Evolutionary conservation across 495 filamentous ascomycete species (phyloP).

Genomic region (Neurospora sp.): DNA sequence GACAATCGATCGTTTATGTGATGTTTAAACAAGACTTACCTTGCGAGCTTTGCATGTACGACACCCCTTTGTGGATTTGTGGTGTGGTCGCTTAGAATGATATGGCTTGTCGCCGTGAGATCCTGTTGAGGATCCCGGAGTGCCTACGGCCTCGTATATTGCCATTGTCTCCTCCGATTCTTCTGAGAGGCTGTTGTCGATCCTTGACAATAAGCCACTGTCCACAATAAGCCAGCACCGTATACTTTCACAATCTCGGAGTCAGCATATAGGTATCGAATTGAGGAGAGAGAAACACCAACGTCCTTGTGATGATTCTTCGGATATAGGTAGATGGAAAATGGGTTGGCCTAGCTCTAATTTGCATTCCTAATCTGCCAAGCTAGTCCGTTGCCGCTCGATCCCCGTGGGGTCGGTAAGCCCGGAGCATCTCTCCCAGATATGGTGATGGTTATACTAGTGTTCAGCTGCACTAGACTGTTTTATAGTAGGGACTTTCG

Average conservation of each 20-base stretch:
- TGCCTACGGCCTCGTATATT: background rate
- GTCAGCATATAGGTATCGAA: background rate
- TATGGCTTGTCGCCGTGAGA: constrained; percentile 21
- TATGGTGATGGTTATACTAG: background rate
- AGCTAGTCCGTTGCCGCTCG: background rate
- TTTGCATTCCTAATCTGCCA: background rate
- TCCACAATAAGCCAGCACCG: background rate
- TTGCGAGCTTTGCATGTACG: constrained; percentile 37
- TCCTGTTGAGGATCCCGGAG: background rate
- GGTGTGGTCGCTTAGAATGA: constrained; percentile 40
- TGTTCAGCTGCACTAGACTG: background rate
- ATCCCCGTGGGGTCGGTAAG: background rate
- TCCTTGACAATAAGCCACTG: background rate
- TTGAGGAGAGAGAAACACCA: background rate
- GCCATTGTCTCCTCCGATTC: background rate
- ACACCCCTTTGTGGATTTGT: constrained; percentile 42
- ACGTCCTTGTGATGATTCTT: background rate
- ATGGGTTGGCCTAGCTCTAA: background rate
- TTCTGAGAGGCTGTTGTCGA: background rate
- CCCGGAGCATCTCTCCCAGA: background rate
- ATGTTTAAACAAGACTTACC: constrained; percentile 2
- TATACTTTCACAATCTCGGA: background rate
- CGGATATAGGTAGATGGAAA: background rate
- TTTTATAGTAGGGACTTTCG: background rate
- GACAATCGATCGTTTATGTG: background rate